phyloP scores from a whole-genome alignment of 2,329 filamentous ascomycete genomes.

The Sarocladiaceae sp. region DNA sequence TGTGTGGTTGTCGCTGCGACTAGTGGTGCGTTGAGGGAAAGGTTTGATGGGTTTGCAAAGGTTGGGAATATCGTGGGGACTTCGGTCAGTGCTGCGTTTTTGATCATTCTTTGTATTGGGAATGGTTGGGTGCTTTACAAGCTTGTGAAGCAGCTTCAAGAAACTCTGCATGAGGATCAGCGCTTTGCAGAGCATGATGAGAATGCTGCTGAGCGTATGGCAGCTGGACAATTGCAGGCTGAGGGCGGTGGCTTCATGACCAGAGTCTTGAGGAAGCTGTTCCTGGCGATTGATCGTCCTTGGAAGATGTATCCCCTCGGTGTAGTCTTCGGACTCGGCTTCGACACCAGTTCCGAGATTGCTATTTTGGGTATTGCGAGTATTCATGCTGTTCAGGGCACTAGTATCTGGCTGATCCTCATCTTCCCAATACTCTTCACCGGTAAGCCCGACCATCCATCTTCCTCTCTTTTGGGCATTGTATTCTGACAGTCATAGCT shows the following conservation, averaged over 20 bases:
- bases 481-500: slow-evolving; percentile 37
- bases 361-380: slow-evolving; percentile 87
- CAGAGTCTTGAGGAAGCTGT: slow-evolving; percentile 66
- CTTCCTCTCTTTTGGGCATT: neutral
- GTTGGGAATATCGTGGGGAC: slow-evolving; percentile 89
- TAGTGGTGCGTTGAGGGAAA: slow-evolving; percentile 72
- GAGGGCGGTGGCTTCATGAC: slow-evolving; percentile 76
- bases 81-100: slow-evolving; percentile 75
- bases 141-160: slow-evolving; percentile 64
- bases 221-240: slow-evolving; percentile 56
- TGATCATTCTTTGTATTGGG: slow-evolving; percentile 76
- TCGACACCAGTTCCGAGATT: slow-evolving; percentile 93
- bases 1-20: slow-evolving; percentile 91
- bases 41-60: slow-evolving; percentile 74
- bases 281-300: slow-evolving; percentile 67
- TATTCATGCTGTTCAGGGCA: slow-evolving; percentile 80
- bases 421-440: slow-evolving; percentile 91
- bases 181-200: slow-evolving; percentile 20
- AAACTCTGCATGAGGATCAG: slow-evolving; percentile 44
- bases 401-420: slow-evolving; percentile 88
- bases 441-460: slow-evolving; percentile 40
- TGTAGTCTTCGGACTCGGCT: slow-evolving; percentile 84
- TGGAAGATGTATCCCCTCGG: slow-evolving; percentile 98
- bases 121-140: slow-evolving; percentile 84
- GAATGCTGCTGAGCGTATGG: slow-evolving; percentile 22